These are phyloP conservation scores for Kodamaea neixiangensis DNA, from an alignment of 805 yeast genomes.

Conservation along the genomic window DNA sequence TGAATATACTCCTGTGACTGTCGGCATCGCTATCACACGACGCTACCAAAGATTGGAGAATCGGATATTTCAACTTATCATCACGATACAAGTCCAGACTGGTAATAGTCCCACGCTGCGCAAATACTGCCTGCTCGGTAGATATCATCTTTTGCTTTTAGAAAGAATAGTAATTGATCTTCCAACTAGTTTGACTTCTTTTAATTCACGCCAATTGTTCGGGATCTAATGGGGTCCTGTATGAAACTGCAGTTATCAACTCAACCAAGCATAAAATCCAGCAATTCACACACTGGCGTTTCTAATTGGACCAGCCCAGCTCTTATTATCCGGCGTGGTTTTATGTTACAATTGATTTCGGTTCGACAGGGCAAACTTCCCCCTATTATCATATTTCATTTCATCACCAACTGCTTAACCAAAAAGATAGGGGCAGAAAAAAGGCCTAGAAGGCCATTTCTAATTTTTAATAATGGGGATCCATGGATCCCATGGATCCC, in stretches of 20 bases:
- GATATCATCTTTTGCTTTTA: neutral
- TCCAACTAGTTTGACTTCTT: neutral
- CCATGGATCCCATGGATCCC: too few species aligned
- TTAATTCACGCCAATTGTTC: neutral
- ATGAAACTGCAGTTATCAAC: slow-evolving; percentile 2
- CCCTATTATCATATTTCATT: neutral
- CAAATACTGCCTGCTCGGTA: neutral
- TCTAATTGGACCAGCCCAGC: neutral
- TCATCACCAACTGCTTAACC: neutral
- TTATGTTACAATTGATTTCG: neutral
- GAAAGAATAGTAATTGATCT: neutral
- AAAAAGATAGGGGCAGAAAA: neutral
- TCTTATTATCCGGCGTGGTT: neutral
- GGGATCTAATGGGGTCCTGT: neutral
- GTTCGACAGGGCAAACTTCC: neutral
- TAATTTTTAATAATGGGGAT: neutral
- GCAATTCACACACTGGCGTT: neutral
- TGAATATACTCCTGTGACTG: neutral
- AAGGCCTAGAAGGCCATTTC: neutral
- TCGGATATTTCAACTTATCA: slow-evolving; percentile 32
- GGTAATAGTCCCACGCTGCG: neutral
- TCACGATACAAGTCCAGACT: slow-evolving; percentile 10
- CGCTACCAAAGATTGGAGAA: slow-evolving; percentile 7
- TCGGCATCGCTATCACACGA: neutral
- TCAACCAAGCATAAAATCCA: slow-evolving; percentile 1